These are phyloP conservation scores for Lablab purpureus DNA, from an alignment of 306 rosid genomes.

Conservation along the genomic window DNA sequence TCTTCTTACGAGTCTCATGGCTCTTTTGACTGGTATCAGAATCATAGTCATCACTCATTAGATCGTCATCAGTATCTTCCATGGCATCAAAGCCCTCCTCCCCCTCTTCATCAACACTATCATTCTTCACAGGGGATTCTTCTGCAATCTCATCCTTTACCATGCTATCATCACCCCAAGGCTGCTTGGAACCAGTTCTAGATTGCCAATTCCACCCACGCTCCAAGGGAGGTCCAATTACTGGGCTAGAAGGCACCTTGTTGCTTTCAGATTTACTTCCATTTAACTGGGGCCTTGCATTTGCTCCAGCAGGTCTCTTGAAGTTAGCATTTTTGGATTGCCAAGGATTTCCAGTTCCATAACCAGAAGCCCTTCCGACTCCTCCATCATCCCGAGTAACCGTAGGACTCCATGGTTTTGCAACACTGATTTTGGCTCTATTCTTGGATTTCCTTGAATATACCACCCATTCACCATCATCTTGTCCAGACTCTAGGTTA, in stretches of 20 bases:
- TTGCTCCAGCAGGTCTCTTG: constrained; percentile 58
- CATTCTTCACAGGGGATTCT: constrained; percentile 43
- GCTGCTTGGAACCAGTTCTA: constrained; percentile 50
- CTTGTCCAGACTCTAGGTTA: constrained; percentile 52
- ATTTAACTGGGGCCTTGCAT: constrained; percentile 47
- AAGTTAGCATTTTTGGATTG: constrained; percentile 47
- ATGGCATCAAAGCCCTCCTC: constrained; percentile 50
- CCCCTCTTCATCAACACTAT: constrained; percentile 36
- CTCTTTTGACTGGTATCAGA: constrained; percentile 73
- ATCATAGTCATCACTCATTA: constrained; percentile 67
- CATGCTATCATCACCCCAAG: constrained; percentile 43
- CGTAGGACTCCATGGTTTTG: constrained; percentile 53
- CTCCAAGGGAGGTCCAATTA: constrained; percentile 67
- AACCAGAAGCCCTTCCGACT: constrained; percentile 51
- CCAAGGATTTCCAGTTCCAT: constrained; percentile 45
- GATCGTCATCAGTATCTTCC: constrained; percentile 70
- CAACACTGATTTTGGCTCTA: constrained; percentile 60
- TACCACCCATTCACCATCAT: constrained; percentile 77
- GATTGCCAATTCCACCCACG: constrained; percentile 83
- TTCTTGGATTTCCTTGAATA: constrained; percentile 63
- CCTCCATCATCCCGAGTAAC: constrained; percentile 40
- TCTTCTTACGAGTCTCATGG: constrained; percentile 63
- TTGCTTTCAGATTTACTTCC: constrained; percentile 40
- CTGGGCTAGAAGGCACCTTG: constrained; percentile 45
- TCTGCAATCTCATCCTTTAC: constrained; percentile 34